phyloP scores from a whole-genome alignment of 805 yeast species.

The Yarrowia phangngaensis region DNA sequence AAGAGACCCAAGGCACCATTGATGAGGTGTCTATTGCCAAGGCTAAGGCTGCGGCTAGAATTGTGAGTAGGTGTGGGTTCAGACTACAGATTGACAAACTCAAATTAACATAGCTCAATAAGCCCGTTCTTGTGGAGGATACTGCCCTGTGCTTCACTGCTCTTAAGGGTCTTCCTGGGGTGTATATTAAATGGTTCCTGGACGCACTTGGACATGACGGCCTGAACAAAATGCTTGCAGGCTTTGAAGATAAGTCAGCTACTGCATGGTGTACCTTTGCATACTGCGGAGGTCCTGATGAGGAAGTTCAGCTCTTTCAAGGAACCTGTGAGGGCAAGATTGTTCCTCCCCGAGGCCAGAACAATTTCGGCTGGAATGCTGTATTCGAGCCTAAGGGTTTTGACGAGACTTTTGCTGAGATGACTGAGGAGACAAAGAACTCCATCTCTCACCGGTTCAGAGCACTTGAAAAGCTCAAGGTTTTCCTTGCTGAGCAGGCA shows the following conservation, averaged over 20 bases:
- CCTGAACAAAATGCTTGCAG: constrained; percentile 68
- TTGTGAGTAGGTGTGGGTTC: constrained; percentile 38
- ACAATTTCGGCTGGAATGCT: constrained; percentile 92
- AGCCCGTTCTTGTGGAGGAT: constrained; percentile 93
- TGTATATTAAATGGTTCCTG: constrained; percentile 91
- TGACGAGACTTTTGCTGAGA: constrained; percentile 79
- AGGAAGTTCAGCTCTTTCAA: constrained; percentile 70
- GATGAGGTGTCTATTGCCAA: constrained; percentile 78
- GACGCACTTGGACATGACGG: constrained; percentile 70
- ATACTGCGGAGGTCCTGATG: constrained; percentile 76
- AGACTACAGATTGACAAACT: too few species aligned
- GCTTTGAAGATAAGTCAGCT: constrained; percentile 81
- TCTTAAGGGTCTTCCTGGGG: constrained; percentile 85
- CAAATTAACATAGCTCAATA: constrained; percentile 42
- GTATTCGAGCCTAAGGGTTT: constrained; percentile 79
- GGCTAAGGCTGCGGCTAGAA: constrained; percentile 65
- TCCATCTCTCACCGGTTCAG: constrained; percentile 79
- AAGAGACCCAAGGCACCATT: constrained; percentile 86
- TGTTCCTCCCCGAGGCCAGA: constrained; percentile 73
- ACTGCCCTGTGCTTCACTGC: constrained; percentile 86
- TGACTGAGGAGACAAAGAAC: constrained; percentile 74
- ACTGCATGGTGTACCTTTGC: constrained; percentile 91
- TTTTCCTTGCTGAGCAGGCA: constrained; percentile 41
- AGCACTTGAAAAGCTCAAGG: constrained; percentile 71
- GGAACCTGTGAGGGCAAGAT: constrained; percentile 80